A percentile compares a stretch with the other conserved stretches of the same genome.
phyloP scores from a whole-genome alignment of 2,329 filamentous ascomycete species.

The Coniella lustricola region DNA sequence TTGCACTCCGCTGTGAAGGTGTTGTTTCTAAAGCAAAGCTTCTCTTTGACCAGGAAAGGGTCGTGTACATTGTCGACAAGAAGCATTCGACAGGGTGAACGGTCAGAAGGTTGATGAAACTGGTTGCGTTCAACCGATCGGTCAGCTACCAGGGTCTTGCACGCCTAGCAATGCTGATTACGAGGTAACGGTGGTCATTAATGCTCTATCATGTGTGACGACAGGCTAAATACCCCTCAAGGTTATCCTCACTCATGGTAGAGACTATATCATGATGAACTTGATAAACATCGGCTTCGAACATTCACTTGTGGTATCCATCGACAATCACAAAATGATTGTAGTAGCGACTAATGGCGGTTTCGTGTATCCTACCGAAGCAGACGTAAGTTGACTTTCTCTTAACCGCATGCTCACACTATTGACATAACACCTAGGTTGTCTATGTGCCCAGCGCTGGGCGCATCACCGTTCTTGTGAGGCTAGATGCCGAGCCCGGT shows the following conservation, averaged over 20 bases:
- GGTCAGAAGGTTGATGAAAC: constrained; percentile 11
- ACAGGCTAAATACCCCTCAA: neutral
- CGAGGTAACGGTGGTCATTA: neutral
- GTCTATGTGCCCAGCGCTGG: constrained; percentile 19
- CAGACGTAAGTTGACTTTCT: neutral
- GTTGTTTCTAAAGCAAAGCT: neutral
- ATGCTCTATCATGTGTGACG: neutral
- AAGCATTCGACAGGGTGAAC: constrained; percentile 12
- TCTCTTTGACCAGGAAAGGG: constrained; percentile 18
- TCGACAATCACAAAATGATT: constrained; percentile 21
- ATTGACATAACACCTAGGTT: neutral
- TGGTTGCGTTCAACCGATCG: constrained; percentile 13
- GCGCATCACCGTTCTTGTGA: constrained; percentile 19
- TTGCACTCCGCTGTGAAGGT: neutral
- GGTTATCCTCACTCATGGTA: constrained; percentile 16
- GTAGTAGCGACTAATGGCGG: constrained; percentile 21
- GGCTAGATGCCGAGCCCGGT: constrained; percentile 14
- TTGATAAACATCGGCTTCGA: constrained; percentile 18
- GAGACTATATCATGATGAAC: constrained; percentile 18
- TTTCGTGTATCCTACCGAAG: constrained; percentile 16
- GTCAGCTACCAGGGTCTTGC: constrained; percentile 3
- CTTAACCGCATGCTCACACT: too few relatives aligned
- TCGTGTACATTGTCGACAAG: constrained; percentile 18
- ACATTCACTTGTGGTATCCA: constrained; percentile 15
- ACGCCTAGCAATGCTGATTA: constrained; percentile 7